Base-by-base conservation (phyloP, 192 early-diverging fungal genomes). In the Globomyces pollinis-pini region DNA sequence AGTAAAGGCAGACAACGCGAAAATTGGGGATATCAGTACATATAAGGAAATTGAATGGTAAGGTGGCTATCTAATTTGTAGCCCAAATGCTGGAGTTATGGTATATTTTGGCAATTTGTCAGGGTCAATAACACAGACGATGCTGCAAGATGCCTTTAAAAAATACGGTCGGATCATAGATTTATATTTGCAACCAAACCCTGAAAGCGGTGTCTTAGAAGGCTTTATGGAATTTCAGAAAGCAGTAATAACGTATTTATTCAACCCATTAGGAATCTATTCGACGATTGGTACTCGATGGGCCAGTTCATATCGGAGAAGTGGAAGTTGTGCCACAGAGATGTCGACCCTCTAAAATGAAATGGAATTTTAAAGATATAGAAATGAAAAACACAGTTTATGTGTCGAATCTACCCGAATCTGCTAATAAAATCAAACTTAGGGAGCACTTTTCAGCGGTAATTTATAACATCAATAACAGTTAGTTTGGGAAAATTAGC, bases 181-280 rank as follows among this genome's bases (percentile, higher is more conserved):
- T 47, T 55, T 76, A 36, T 62, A 59, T 47, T 13, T 79, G 0
- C 45, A 68, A 42, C 54, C 68, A 30, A 64, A 79, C 33, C 60
- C 59, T 12, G 69, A 64, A 38, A 65, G 57, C 45, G 69, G 73
- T 32, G 61, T 43, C 9, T 57, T 64, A 12, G 69, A 72, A 50
- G 76, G 69, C 2, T 79, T 70, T 54, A 45, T 79, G 20, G 77
- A 79, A 45, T 75, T 71, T 35, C 12, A 39, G 13, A 54, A 63
- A 21, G 60, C 66, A 1, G 67, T 70, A 58, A n/a, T n/a, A n/a
- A n/a, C n/a, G n/a, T n/a, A n/a, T n/a, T 11, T 15, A 12, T 57
- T 1, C 24, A 39, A 38, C 8, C 12, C 50, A 39, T 9, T 35
- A 28, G 24, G 16, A 50, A 34, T 60, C 36, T n/a, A 29, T 67